A percentile compares a stretch with the other conserved stretches of the same genome.
Evolutionary conservation across 176 grass and related monocot species (phyloP).

Genomic region (Poa pratensis): DNA sequence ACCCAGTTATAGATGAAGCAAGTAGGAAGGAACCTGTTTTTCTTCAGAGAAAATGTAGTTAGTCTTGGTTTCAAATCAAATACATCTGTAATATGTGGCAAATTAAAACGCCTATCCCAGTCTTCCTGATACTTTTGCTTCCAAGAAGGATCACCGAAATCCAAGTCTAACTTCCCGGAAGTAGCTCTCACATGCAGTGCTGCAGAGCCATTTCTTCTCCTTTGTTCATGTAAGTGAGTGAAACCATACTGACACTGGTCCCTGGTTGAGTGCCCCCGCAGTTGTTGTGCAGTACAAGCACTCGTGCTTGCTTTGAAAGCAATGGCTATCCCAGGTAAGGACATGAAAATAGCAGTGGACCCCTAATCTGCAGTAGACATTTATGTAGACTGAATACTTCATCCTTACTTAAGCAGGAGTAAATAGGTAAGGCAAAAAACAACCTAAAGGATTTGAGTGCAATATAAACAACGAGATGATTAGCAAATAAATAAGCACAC

Average conservation of each 20-base stretch:
- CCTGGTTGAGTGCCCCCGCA: slow-evolving; percentile 23
- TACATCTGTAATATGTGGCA: slow-evolving; percentile 90
- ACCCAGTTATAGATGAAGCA: slow-evolving; percentile 8
- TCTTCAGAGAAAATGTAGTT: slow-evolving; percentile 85
- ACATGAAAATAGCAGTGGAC: not conserved
- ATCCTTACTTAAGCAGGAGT: not conserved
- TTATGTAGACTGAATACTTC: not conserved
- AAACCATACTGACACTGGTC: slow-evolving; percentile 39
- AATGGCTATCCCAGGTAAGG: slow-evolving; percentile 51
- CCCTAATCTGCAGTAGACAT: slow-evolving; percentile 34
- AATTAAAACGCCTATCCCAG: slow-evolving; percentile 71
- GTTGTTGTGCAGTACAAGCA: slow-evolving; percentile 6
- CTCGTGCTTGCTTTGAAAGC: slow-evolving; percentile 46
- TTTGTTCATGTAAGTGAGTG: slow-evolving; percentile 44
- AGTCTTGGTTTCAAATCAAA: slow-evolving; percentile 79
- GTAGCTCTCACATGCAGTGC: slow-evolving; percentile 39
- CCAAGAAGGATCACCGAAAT: slow-evolving; percentile 80
- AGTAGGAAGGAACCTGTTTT: slow-evolving; percentile 61
- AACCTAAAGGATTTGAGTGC: not conserved
- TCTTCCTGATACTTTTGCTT: slow-evolving; percentile 74
- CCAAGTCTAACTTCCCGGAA: slow-evolving; percentile 51
- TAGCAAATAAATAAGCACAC: not conserved
- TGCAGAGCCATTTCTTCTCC: slow-evolving; percentile 28
- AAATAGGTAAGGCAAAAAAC: not conserved
- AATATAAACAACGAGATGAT: not conserved